phyloP scores from a whole-genome alignment of 495 filamentous ascomycete genomes.

The Penicillium roqueforti region DNA sequence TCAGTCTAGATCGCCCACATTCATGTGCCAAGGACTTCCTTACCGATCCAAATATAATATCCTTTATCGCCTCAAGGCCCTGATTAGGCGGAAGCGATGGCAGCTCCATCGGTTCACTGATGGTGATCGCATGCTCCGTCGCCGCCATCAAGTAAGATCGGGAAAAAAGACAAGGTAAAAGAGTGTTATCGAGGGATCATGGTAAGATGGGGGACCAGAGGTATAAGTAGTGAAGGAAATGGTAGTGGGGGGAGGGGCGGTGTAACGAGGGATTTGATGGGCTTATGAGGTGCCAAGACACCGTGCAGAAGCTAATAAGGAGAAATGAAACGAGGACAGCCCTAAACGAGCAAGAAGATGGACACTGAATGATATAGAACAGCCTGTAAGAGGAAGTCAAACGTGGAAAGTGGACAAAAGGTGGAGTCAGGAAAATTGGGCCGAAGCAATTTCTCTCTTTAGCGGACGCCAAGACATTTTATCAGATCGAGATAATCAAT shows the following conservation, averaged over 20 bases:
- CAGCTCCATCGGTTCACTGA: conserved; percentile 42
- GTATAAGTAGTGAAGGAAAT: conserved; percentile 16
- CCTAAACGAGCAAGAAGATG: background rate
- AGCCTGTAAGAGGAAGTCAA: conserved; percentile 1
- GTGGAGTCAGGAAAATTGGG: conserved; percentile 14
- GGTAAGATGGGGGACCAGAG: conserved; percentile 7
- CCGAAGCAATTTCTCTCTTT: conserved; percentile 27
- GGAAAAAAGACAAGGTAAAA: conserved; percentile 20
- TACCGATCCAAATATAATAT: conserved; percentile 81
- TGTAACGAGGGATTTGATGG: conserved; percentile 36
- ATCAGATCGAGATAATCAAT: conserved; percentile 32
- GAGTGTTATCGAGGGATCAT: conserved; percentile 32
- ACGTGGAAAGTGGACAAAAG: background rate
- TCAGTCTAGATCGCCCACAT: conserved; percentile 9
- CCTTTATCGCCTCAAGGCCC: conserved; percentile 67
- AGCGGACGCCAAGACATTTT: conserved; percentile 25
- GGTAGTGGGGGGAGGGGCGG: conserved; percentile 25
- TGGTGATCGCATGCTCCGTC: conserved; percentile 40
- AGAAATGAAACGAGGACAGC: background rate
- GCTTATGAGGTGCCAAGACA: conserved; percentile 19
- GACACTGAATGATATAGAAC: background rate
- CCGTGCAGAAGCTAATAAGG: conserved; percentile 12
- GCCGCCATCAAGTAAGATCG: conserved; percentile 40
- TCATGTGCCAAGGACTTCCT: conserved; percentile 28
- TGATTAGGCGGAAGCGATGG: conserved; percentile 48